Percentiles rank a stretch among this genome's conserved stretches.
Conservation (phyloP, 257 asterid species). For the Solanum tarijense region DNA sequence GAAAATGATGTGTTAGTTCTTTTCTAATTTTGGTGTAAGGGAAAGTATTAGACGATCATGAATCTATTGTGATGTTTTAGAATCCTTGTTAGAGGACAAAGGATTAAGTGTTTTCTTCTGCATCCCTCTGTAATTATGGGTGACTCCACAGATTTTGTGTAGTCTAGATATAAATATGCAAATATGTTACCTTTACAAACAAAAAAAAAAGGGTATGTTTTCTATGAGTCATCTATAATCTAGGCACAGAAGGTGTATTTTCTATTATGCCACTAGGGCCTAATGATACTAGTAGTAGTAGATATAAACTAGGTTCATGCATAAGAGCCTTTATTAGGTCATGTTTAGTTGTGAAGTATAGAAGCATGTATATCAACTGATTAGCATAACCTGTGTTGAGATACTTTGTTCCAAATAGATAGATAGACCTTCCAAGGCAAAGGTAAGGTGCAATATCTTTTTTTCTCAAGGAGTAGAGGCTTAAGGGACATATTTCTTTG, state of each 20-base stretch:
- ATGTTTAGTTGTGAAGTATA: background rate
- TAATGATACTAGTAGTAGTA: background rate
- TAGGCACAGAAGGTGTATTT: background rate
- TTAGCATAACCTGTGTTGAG: background rate
- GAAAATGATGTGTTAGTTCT: background rate
- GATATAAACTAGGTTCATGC: background rate
- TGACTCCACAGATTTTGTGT: background rate
- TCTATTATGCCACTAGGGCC: background rate
- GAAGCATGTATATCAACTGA: background rate
- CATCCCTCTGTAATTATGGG: background rate
- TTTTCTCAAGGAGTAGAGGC: background rate
- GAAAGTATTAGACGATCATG: background rate
- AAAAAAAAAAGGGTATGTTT: background rate
- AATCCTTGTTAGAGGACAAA: background rate
- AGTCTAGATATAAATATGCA: background rate
- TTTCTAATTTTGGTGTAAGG: background rate
- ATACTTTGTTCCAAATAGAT: background rate
- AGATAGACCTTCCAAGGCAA: background rate
- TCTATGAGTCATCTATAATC: background rate
- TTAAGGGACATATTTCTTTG: background rate
- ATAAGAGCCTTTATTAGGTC: background rate
- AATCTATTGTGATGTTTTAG: background rate
- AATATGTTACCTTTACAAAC: background rate
- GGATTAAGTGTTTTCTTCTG: background rate
- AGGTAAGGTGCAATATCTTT: background rate